Evolutionary conservation across 495 filamentous ascomycete genomes (phyloP).

Genomic region (Lasiosphaeris hirsuta): DNA sequence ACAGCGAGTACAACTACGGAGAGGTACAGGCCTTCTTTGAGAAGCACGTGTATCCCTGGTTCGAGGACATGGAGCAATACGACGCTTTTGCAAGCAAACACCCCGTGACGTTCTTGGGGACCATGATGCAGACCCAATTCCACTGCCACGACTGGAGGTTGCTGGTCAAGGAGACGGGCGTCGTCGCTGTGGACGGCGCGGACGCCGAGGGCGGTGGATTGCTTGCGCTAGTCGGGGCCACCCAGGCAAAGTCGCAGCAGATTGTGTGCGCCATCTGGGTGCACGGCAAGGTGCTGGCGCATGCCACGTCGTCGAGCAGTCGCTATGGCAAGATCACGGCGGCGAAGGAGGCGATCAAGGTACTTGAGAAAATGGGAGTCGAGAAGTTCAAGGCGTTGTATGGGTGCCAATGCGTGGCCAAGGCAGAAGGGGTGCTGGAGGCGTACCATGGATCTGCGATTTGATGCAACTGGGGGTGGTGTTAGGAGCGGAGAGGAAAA

Average conservation of each 20-base stretch:
- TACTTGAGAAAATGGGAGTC: constrained; percentile 54
- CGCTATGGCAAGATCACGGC: constrained; percentile 73
- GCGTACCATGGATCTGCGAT: constrained; percentile 15
- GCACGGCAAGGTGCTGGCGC: constrained; percentile 64
- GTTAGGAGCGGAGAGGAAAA: background rate
- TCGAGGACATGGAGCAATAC: constrained; percentile 84
- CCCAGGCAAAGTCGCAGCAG: constrained; percentile 36
- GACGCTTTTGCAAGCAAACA: constrained; percentile 88
- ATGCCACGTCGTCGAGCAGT: constrained; percentile 57
- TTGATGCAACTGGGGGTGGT: constrained; percentile 3
- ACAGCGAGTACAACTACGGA: constrained; percentile 75
- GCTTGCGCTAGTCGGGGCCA: constrained; percentile 25
- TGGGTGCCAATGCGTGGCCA: constrained; percentile 58
- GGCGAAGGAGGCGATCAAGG: constrained; percentile 60
- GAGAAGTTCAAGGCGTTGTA: constrained; percentile 60
- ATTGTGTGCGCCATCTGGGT: constrained; percentile 74
- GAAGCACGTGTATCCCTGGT: constrained; percentile 67
- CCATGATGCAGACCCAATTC: constrained; percentile 43
- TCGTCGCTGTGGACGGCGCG: background rate
- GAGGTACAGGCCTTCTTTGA: constrained; percentile 76
- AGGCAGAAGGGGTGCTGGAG: background rate
- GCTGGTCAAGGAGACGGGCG: constrained; percentile 18
- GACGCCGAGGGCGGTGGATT: background rate
- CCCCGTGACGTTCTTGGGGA: constrained; percentile 55
- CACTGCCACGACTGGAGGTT: constrained; percentile 47